Conservation (phyloP, 2,329 filamentous ascomycete species). For the Aspergillus sp. region DNA sequence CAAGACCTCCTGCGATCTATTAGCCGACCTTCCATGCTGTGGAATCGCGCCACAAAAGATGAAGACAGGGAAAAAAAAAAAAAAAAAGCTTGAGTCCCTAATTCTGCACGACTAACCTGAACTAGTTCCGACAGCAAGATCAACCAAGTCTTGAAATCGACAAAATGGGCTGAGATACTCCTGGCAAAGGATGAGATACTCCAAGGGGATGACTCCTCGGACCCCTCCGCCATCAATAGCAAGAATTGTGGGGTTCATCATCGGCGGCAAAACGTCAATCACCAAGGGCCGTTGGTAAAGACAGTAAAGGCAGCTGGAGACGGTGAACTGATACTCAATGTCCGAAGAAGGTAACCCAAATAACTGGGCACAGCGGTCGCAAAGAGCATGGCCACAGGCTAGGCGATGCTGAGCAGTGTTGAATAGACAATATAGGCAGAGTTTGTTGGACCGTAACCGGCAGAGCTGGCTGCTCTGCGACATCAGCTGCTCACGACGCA, state of each 20-base stretch:
- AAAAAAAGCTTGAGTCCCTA: too few relatives aligned
- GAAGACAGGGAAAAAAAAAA: too few relatives aligned
- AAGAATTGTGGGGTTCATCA: constrained; percentile 15
- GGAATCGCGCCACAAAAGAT: too few relatives aligned
- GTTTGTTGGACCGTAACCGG: constrained; percentile 8
- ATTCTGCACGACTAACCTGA: too few relatives aligned
- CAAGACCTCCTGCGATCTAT: constrained; percentile 9
- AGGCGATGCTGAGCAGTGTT: constrained; percentile 9
- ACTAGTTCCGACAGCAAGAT: constrained; percentile 5
- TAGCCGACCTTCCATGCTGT: too few relatives aligned
- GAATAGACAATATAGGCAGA: constrained; percentile 15
- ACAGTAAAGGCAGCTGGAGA: constrained; percentile 11
- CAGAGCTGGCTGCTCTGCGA: constrained; percentile 7
- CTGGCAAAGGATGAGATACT: constrained; percentile 3
- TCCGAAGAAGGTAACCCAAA: constrained; percentile 7
- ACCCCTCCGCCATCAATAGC: constrained; percentile 18
- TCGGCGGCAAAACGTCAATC: constrained; percentile 14
- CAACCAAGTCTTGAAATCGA: constrained; percentile 3
- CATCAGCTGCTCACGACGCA: constrained; percentile 4
- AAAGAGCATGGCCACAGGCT: constrained; percentile 13
- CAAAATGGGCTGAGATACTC: constrained; percentile 2
- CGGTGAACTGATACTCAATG: constrained; percentile 11
- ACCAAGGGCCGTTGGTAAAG: constrained; percentile 7
- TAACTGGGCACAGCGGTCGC: constrained; percentile 11
- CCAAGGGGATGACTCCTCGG: constrained; percentile 12